Percentiles rank a stretch among this genome's conserved stretches.
These are phyloP conservation scores for Xylaria sp. DNA, from an alignment of 2,329 filamentous ascomycete species.

Conservation along the genomic window DNA sequence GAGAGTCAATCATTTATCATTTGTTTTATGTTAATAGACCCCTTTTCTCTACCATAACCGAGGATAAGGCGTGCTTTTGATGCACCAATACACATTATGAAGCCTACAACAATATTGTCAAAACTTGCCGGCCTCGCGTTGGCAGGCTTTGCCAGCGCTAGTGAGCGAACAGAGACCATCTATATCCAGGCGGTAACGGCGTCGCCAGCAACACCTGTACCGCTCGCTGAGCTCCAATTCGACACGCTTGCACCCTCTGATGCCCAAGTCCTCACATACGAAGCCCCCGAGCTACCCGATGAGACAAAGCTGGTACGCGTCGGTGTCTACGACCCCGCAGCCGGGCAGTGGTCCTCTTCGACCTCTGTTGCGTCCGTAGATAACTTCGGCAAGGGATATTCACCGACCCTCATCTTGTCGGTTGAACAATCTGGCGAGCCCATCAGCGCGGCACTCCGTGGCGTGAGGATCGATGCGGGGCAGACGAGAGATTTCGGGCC, in stretches of 20 bases:
- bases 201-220: constrained; percentile 50
- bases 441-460: constrained; percentile 64
- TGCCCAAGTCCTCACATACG: constrained; percentile 65
- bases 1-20: background rate
- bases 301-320: constrained; percentile 64
- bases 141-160: constrained; percentile 53
- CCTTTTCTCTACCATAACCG: background rate
- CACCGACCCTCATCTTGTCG: constrained; percentile 65
- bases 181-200: constrained; percentile 64
- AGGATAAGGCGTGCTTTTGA: background rate
- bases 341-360: constrained; percentile 62
- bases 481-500: constrained; percentile 74
- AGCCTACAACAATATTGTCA: constrained; percentile 54
- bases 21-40: constrained; percentile 3
- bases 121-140: constrained; percentile 55
- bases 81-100: constrained; percentile 57
- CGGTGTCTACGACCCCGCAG: constrained; percentile 64
- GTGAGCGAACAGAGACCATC: constrained; percentile 60
- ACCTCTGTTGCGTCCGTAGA: constrained; percentile 66
- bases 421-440: constrained; percentile 58
- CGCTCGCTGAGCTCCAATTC: constrained; percentile 69
- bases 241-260: constrained; percentile 57
- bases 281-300: constrained; percentile 64
- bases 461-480: constrained; percentile 71
- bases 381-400: constrained; percentile 71